These are phyloP conservation scores for Heterobasidion irregulare DNA, from an alignment of 1,284 basidiomycete species.

Conservation along the genomic window DNA sequence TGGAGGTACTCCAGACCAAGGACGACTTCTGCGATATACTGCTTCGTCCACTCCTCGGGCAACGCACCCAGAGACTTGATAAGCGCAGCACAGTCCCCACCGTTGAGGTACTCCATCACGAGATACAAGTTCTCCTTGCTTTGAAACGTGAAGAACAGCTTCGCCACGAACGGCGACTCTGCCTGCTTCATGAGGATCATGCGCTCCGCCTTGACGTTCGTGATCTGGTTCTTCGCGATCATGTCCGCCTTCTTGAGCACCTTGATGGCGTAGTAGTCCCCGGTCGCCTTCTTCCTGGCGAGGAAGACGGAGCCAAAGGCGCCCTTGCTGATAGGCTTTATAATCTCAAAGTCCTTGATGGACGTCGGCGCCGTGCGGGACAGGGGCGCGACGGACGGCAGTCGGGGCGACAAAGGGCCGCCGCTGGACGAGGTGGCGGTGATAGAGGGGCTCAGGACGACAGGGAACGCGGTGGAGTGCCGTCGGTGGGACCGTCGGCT, in stretches of 20 bases:
- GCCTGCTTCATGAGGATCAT: slow-evolving; percentile 99
- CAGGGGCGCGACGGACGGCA: slow-evolving; percentile 43
- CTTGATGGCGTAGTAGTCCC: slow-evolving; percentile 99
- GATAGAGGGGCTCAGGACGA: slow-evolving; percentile 31
- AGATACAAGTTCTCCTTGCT: slow-evolving; percentile 98
- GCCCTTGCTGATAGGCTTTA: slow-evolving; percentile 99
- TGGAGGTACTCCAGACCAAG: slow-evolving; percentile 95
- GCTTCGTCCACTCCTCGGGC: slow-evolving; percentile 94
- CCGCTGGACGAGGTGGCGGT: slow-evolving; percentile 22
- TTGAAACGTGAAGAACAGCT: slow-evolving; percentile 99
- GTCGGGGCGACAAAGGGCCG: slow-evolving; percentile 24
- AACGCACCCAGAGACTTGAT: slow-evolving; percentile 93
- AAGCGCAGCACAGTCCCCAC: slow-evolving; percentile 94
- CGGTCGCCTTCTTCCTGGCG: slow-evolving; percentile 95
- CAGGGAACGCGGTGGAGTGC: slow-evolving; percentile 59
- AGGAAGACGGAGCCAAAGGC: slow-evolving; percentile 98
- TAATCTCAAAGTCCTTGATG: slow-evolving; percentile 98
- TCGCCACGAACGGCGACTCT: slow-evolving; percentile 98
- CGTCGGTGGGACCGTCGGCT: slow-evolving; percentile 52
- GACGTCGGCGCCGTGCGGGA: slow-evolving; percentile 88
- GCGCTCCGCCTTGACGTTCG: slow-evolving; percentile 98
- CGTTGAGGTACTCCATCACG: slow-evolving; percentile 98
- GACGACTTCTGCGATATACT: slow-evolving; percentile 94
- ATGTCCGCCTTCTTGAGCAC: slow-evolving; percentile 99
- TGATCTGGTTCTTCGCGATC: slow-evolving; percentile 99